Base-by-base conservation (phyloP, 192 early-diverging fungal species). In the Tieghemiomyces parasiticus region DNA sequence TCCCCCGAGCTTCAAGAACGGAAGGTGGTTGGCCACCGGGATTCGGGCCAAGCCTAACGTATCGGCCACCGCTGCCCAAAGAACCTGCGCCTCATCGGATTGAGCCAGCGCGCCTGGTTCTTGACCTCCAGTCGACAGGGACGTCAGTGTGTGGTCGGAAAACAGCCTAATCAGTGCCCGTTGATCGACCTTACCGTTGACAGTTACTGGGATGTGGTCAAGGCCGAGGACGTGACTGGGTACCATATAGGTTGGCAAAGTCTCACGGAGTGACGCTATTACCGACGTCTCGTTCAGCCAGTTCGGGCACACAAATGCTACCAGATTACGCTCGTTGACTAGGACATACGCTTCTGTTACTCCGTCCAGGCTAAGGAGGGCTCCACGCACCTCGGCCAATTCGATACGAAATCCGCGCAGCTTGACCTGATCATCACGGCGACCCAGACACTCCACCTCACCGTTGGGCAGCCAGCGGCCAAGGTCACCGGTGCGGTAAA, bases 351-450 rank as follows among this genome's bases (percentile, higher is more conserved):
- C 58, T 3, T 59, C 42, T 31, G 13, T 20, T 2, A 59, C 58
- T 9, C 31, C 30, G 1, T 1, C 2, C 14, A 26, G 24, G n/a
- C 34, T 70, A 60, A 20, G 59, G 32, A 73, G 55, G 0, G 52
- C 62, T 9, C 38, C 33, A 25, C 59, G 44, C 14, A 74, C 58
- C 59, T 77, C 75, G 25, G 47, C 64, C 22, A 77, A 32, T 53
- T 77, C 75, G 22, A 77, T 68, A 28, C 75, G 53, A 31, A 63
- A 53, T 4, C 75, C 74, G 35, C 75, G 67, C 19, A 77, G 69
- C 64, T 82, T 82, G 38, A 79, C 77, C 58, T 75, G 71, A 28
- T 66, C 29, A 49, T 79, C 67, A 24, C 22, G 71, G 22, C 77
- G 68, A 1, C 77, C 71, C 29, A 56, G 55, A 29, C 49, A 47